Evolutionary conservation across 768 basidiomycete genomes (phyloP).

Genomic region (Leccinellum luteum): DNA sequence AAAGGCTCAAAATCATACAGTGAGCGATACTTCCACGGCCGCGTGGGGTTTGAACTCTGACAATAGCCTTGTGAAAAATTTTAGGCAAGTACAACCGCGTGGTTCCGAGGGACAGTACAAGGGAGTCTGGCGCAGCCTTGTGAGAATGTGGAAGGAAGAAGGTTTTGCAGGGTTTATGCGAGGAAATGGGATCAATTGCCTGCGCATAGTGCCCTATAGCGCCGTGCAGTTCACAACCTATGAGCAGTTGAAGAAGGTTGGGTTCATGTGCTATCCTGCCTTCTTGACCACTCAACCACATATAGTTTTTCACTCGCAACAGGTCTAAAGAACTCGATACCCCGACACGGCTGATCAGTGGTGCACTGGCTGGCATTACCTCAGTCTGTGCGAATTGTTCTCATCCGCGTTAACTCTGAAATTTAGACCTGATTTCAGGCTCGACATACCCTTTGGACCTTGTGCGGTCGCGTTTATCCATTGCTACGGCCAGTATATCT

Average conservation of each 20-base stretch:
- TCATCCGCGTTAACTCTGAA: slow-evolving; percentile 6
- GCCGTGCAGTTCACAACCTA: slow-evolving; percentile 87
- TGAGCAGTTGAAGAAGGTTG: slow-evolving; percentile 85
- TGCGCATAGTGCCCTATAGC: slow-evolving; percentile 92
- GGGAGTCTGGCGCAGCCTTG: slow-evolving; percentile 81
- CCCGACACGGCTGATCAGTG: slow-evolving; percentile 78
- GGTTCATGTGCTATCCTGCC: not conserved
- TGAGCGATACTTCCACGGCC: slow-evolving; percentile 39
- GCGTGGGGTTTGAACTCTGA: not conserved
- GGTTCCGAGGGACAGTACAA: slow-evolving; percentile 65
- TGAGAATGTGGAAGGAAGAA: slow-evolving; percentile 88
- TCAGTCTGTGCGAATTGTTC: slow-evolving; percentile 74
- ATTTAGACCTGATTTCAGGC: slow-evolving; percentile 40
- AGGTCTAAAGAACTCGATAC: slow-evolving; percentile 83
- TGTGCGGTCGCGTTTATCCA: slow-evolving; percentile 87
- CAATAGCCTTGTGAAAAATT: slow-evolving; percentile 3
- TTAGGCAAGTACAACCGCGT: slow-evolving; percentile 86
- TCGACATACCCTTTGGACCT: slow-evolving; percentile 93
- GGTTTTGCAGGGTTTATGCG: slow-evolving; percentile 92
- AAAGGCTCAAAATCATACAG: slow-evolving; percentile 96
- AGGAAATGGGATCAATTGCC: slow-evolving; percentile 89
- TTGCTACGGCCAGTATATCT: slow-evolving; percentile 82
- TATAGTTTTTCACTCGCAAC: slow-evolving; percentile 64
- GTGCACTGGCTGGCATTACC: slow-evolving; percentile 90
- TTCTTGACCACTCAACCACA: slow-evolving; percentile 22